A percentile compares a stretch with the other conserved stretches of the same genome.
These are phyloP conservation scores for Coemansia sp. DNA, from an alignment of 192 early-diverging fungal species.

Conservation along the genomic window DNA sequence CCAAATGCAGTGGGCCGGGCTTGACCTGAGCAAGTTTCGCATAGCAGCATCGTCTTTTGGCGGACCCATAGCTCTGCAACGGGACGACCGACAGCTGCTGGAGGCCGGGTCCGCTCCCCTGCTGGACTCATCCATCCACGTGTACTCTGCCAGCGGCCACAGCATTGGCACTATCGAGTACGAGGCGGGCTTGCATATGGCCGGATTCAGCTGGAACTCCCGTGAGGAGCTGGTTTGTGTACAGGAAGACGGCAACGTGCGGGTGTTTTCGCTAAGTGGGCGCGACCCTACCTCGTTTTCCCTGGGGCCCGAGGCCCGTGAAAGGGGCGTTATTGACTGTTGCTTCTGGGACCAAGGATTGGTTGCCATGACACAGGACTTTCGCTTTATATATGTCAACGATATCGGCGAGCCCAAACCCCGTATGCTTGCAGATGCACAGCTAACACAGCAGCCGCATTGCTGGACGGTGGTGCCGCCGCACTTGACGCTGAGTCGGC, in stretches of 20 bases:
- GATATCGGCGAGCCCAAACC: conserved; percentile 86
- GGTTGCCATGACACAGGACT: conserved; percentile 85
- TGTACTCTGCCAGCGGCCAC: conserved; percentile 85
- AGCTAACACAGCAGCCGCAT: conserved; percentile 64
- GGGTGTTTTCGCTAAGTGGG: conserved; percentile 80
- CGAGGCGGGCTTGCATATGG: conserved; percentile 77
- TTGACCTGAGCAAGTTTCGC: conserved; percentile 79
- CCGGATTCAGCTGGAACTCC: conserved; percentile 91
- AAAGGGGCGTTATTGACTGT: conserved; percentile 77
- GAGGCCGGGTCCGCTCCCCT: conserved; percentile 69
- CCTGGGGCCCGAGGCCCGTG: conserved; percentile 65
- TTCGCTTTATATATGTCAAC: conserved; percentile 75
- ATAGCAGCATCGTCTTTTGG: conserved; percentile 86
- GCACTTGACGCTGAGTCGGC: conserved; percentile 78
- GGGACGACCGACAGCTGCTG: conserved; percentile 83
- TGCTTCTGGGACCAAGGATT: conserved; percentile 89
- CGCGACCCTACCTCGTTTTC: conserved; percentile 57
- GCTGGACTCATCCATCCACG: conserved; percentile 73
- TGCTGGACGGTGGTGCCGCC: conserved; percentile 91
- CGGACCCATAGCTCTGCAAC: conserved; percentile 92
- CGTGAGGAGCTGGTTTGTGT: conserved; percentile 85
- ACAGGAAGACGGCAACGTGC: conserved; percentile 78
- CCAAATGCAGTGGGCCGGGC: conserved; percentile 82
- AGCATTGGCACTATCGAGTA: conserved; percentile 87
- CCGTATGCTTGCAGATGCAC: conserved; percentile 65